phyloP scores from a whole-genome alignment of 768 basidiomycete species.

The Glaciozyma martinii region DNA sequence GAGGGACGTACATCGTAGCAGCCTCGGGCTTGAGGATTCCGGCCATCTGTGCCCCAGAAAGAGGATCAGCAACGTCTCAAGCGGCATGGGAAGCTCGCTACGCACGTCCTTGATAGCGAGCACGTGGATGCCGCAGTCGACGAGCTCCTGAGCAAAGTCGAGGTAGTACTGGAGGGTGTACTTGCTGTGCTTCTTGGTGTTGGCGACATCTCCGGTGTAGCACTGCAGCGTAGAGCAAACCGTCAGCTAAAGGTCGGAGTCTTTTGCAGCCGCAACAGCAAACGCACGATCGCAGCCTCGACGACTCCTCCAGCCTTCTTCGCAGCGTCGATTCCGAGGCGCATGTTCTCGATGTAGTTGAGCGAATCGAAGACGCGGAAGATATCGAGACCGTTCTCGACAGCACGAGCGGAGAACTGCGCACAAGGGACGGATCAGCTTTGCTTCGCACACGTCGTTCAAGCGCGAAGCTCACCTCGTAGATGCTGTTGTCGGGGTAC shows the following conservation, averaged over 20 bases:
- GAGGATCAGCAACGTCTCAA: not conserved
- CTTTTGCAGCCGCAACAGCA: no score
- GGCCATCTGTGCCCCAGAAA: constrained; percentile 11
- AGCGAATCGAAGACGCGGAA: constrained; percentile 99
- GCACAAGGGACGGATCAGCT: not conserved
- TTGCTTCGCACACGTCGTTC: not conserved
- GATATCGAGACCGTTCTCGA: constrained; percentile 99
- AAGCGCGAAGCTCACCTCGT: constrained; percentile 44
- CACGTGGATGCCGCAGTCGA: constrained; percentile 69
- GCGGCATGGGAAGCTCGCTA: not conserved
- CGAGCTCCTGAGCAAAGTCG: constrained; percentile 81
- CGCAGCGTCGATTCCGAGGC: constrained; percentile 95
- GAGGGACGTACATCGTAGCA: constrained; percentile 63
- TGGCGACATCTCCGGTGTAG: constrained; percentile 96
- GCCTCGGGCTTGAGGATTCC: constrained; percentile 91
- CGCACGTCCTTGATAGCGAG: constrained; percentile 99
- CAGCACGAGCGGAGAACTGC: constrained; percentile 94
- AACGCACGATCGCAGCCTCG: constrained; percentile 53
- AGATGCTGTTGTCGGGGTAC: constrained; percentile 98
- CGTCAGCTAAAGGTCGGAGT: no score
- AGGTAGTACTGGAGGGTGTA: constrained; percentile 97
- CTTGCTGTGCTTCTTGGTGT: constrained; percentile 88
- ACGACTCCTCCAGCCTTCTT: constrained; percentile 99
- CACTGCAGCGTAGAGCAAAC: constrained; percentile 45
- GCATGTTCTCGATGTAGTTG: constrained; percentile 99